Percentiles rank a stretch among this genome's conserved stretches.
phyloP scores from a whole-genome alignment of 805 yeast genomes.

The Candida piceae region DNA sequence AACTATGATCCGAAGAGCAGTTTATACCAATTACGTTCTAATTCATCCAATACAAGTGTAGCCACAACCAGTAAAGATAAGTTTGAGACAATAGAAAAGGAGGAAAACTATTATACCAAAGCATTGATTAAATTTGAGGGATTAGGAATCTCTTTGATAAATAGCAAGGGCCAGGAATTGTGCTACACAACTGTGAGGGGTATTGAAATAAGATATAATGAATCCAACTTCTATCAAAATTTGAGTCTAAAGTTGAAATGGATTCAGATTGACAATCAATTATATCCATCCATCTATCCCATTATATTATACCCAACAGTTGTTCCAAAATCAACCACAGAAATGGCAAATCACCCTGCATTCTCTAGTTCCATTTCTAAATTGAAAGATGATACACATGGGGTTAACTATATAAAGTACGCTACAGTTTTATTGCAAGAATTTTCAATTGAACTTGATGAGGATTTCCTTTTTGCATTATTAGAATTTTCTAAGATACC shows the following conservation, averaged over 20 bases:
- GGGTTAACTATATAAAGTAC: conserved; percentile 83
- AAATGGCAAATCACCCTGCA: conserved; percentile 85
- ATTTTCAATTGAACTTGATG: conserved; percentile 88
- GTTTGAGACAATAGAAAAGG: conserved; percentile 52
- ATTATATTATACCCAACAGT: conserved; percentile 86
- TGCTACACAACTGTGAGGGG: conserved; percentile 83
- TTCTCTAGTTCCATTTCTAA: conserved; percentile 80
- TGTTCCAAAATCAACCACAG: conserved; percentile 76
- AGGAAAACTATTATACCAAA: conserved; percentile 47
- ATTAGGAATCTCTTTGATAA: conserved; percentile 80
- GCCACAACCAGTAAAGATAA: conserved; percentile 33
- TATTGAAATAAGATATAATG: conserved; percentile 71
- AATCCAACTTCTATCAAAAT: conserved; percentile 80
- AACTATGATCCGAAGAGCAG: conserved; percentile 77
- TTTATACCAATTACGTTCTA: conserved; percentile 53
- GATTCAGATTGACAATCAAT: conserved; percentile 91
- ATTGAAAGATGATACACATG: conserved; percentile 85
- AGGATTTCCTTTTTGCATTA: conserved; percentile 80
- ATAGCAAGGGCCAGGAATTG: conserved; percentile 65
- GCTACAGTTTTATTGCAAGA: conserved; percentile 89
- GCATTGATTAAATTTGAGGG: conserved; percentile 72
- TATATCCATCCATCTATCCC: conserved; percentile 84
- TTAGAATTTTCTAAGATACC: conserved; percentile 78
- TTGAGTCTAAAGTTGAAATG: conserved; percentile 79
- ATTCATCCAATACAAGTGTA: conserved; percentile 23